These are phyloP conservation scores for Cytospora paraplurivora DNA, from an alignment of 2,329 filamentous ascomycete genomes.

Conservation along the genomic window DNA sequence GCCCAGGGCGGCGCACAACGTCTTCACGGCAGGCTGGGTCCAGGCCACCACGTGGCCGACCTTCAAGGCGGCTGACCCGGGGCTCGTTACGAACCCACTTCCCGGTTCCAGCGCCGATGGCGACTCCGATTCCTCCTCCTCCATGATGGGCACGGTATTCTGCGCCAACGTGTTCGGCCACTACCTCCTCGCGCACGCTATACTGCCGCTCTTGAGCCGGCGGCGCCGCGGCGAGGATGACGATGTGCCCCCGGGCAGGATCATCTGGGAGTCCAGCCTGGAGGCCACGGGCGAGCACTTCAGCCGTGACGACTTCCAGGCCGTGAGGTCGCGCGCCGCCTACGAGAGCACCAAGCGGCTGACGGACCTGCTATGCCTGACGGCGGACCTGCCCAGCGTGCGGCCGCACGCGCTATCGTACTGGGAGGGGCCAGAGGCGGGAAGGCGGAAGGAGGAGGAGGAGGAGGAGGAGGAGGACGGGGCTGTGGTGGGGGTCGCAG, in stretches of 20 bases:
- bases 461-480: conserved; percentile 2
- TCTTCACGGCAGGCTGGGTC: conserved; percentile 62
- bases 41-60: conserved; percentile 74
- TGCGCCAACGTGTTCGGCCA: conserved; percentile 94
- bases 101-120: conserved; percentile 48
- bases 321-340: conserved; percentile 59
- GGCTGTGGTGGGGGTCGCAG: conserved; percentile 25
- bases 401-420: conserved; percentile 59
- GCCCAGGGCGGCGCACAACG: conserved; percentile 54
- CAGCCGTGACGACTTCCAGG: conserved; percentile 73
- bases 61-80: conserved; percentile 67
- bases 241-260: conserved; percentile 56
- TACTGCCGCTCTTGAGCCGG: conserved; percentile 71
- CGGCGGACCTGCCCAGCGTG: conserved; percentile 66
- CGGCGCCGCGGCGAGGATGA: conserved; percentile 34
- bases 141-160: conserved; percentile 78
- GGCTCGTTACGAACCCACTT: conserved; percentile 46
- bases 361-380: conserved; percentile 81
- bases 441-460: conserved; percentile 35
- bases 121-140: conserved; percentile 34
- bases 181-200: conserved; percentile 81
- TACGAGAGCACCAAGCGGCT: conserved; percentile 90
- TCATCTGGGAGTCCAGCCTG: conserved; percentile 87
- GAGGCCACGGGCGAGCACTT: conserved; percentile 64
- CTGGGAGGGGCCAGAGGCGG: conserved; percentile 45